phyloP scores from a whole-genome alignment of 306 rosid genomes.

The Lithocarpus polystachyus region DNA sequence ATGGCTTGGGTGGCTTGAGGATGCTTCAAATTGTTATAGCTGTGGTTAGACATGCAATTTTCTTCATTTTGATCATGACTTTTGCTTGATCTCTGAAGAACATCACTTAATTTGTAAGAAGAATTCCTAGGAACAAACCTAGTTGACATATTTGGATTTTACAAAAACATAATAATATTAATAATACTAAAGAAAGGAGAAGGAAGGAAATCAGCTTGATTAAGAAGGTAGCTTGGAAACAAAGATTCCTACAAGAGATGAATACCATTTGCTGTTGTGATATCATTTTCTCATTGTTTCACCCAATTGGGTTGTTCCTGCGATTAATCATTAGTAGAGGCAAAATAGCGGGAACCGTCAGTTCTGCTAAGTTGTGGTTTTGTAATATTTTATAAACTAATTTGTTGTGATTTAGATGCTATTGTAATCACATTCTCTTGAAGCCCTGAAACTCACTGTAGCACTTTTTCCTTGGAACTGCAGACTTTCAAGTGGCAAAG shows the following conservation, averaged over 20 bases:
- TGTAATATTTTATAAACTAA: background rate
- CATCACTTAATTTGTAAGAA: background rate
- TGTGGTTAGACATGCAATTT: background rate
- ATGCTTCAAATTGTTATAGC: background rate
- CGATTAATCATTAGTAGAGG: background rate
- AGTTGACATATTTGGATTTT: background rate
- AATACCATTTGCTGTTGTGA: background rate
- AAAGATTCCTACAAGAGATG: background rate
- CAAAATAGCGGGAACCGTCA: background rate
- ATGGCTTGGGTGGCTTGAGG: background rate
- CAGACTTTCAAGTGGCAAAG: conserved; percentile 97
- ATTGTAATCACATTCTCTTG: background rate
- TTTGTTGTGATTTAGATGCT: background rate
- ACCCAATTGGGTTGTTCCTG: background rate
- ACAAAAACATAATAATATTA: too few species aligned
- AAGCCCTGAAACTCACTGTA: conserved; percentile 15
- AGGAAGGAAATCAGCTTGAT: background rate
- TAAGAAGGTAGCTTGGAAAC: background rate
- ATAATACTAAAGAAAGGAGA: too few species aligned
- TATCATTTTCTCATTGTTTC: background rate
- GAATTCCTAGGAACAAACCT: background rate
- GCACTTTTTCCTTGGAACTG: conserved; percentile 13
- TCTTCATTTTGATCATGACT: background rate
- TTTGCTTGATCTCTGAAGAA: background rate
- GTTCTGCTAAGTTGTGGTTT: background rate